A percentile compares a stretch with the other conserved stretches of the same genome.
These are phyloP conservation scores for Gossypium trilobum DNA, from an alignment of 441 rosid species.

Conservation along the genomic window DNA sequence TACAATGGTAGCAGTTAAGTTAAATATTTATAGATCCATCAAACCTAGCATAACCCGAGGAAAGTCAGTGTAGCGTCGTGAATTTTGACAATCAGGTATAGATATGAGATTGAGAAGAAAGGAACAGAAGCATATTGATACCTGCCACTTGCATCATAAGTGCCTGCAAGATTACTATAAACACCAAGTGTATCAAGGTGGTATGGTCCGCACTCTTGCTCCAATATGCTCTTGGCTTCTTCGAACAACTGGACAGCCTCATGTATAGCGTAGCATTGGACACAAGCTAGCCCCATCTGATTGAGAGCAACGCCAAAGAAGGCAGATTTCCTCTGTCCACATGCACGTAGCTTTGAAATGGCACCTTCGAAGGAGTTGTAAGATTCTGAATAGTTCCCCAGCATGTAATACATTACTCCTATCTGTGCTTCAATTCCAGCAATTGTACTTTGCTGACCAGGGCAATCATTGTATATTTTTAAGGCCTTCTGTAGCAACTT, in stretches of 20 bases:
- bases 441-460: conserved; percentile 5
- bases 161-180: conserved; percentile 61
- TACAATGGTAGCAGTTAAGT: not conserved
- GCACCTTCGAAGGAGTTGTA: conserved; percentile 4
- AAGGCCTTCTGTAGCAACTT: conserved; percentile 9
- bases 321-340: conserved; percentile 2
- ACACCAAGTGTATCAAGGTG: conserved; percentile 64
- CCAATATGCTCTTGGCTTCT: conserved; percentile 48
- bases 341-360: conserved; percentile 2
- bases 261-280: conserved; percentile 17
- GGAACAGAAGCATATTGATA: conserved; percentile 10
- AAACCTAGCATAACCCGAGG: not conserved
- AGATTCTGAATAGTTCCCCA: not conserved
- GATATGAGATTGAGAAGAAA: conserved; percentile 5
- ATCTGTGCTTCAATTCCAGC: conserved; percentile 7
- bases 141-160: conserved; percentile 55
- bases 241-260: conserved; percentile 56
- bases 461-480: not conserved
- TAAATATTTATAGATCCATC: not conserved
- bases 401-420: conserved; percentile 2
- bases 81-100: not conserved
- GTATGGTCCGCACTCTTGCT: conserved; percentile 49
- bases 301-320: conserved; percentile 1
- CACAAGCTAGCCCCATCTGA: conserved; percentile 3
- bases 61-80: not conserved